Evolutionary conservation across 73 alveolate genomes (phyloP), one percentile per base, ranked within the genome.

Genomic region (Urostyla sp.): DNA sequence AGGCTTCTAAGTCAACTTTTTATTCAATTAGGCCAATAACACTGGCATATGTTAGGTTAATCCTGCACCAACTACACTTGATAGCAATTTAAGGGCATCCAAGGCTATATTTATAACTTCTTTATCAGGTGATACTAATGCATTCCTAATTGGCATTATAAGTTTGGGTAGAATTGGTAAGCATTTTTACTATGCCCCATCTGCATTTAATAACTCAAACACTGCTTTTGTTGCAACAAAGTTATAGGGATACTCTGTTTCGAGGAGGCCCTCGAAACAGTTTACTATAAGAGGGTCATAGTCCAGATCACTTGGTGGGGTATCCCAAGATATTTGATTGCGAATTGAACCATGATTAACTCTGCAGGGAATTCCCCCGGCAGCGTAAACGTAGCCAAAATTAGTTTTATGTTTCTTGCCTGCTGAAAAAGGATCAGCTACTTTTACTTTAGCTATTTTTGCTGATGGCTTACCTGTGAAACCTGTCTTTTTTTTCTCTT

Each of bases 311-410:
- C 45, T 16, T 40, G 85, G 79, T 1, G 81, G 94, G 48, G 87
- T 91, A 80, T 76, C 90, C 99, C 99, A 96, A 52, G 85, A 73
- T 58, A 96, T 69, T 66, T 91, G 89, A 92, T 91, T 86, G 27
- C 55, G 50, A 24, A 83, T 93, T 38, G 90, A 72, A 20, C 98
- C 98, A 87, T 92, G 98, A 44, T 96, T 92, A 11, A 96, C 84
- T 90, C 99, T 75, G 72, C 98, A 91, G 0, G 99, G 99, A 30
- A 96, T 95, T 3, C 98, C 98, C 20, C 99, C 99, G 3, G 97
- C 96, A 24, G 94, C 59, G 55, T 96, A 96, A 2, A 96, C 97
- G 63, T 94, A 94, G 15, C 98, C 99, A 84, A 96, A 92, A 72
- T 80, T 89, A 46, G 98, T 92, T 74, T 92, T 92, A 56, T 88